Conservation (phyloP, 768 basidiomycete genomes). For the Dendrothele bispora region DNA sequence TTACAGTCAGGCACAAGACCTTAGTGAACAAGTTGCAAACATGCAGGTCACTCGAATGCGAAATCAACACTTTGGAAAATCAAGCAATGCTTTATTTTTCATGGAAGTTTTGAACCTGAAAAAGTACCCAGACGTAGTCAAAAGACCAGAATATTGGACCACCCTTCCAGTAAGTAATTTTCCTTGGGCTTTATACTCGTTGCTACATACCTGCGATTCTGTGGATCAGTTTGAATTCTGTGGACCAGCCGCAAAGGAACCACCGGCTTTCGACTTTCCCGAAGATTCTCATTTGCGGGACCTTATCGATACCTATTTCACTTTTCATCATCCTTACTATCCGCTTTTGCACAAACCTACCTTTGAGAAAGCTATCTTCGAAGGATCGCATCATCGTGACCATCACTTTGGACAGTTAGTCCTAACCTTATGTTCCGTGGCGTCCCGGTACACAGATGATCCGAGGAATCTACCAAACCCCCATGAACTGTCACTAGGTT, state of each 20-base stretch:
- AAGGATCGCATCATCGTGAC: conserved; percentile 52
- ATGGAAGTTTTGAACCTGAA: conserved; percentile 37
- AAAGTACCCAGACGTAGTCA: conserved; percentile 7
- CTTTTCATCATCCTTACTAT: conserved; percentile 46
- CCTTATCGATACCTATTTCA: conserved; percentile 72
- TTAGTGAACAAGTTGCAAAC: too few species aligned
- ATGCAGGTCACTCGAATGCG: too few species aligned
- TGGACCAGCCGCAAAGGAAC: not conserved
- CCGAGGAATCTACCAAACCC: too few species aligned
- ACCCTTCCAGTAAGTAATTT: conserved; percentile 21
- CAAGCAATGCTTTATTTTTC: conserved; percentile 38
- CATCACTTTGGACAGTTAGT: conserved; percentile 46
- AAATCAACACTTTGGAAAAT: conserved; percentile 28
- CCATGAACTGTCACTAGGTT: too few species aligned
- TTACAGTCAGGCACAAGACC: too few species aligned
- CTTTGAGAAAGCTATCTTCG: conserved; percentile 53
- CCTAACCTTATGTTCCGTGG: conserved; percentile 58
- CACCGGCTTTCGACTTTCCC: conserved; percentile 36
- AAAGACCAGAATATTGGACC: conserved; percentile 21
- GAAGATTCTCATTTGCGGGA: conserved; percentile 48
- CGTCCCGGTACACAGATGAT: conserved; percentile 59
- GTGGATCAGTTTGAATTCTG: not conserved
- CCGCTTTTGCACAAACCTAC: conserved; percentile 76
- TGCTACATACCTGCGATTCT: not conserved
- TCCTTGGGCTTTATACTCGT: not conserved